These are phyloP conservation scores for Microascus cirrosus DNA, from an alignment of 2,329 filamentous ascomycete species.

Conservation along the genomic window DNA sequence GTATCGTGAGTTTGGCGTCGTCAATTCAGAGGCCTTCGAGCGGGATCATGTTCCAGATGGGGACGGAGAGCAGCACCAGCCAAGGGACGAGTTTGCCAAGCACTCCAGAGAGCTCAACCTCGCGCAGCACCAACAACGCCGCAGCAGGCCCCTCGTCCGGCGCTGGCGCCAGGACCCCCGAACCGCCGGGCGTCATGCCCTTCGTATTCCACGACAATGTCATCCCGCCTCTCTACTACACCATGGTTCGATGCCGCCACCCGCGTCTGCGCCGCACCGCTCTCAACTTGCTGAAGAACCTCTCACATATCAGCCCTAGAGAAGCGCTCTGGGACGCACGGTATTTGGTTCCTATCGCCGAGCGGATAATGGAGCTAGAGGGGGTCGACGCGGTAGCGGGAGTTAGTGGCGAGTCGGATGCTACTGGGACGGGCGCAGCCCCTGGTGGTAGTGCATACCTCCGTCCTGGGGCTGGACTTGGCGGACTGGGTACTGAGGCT, in stretches of 20 bases:
- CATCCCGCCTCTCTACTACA: constrained; percentile 29
- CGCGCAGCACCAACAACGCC: background rate
- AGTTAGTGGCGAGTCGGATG: too few relatives aligned
- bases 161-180: constrained; percentile 3
- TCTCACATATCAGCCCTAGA: constrained; percentile 17
- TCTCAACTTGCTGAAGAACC: constrained; percentile 19
- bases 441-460: background rate
- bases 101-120: background rate
- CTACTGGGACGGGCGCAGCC: constrained; percentile 8
- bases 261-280: constrained; percentile 26
- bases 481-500: background rate
- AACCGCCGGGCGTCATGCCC: constrained; percentile 6
- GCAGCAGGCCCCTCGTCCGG: background rate
- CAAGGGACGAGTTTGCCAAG: background rate
- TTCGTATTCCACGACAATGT: constrained; percentile 32
- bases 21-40: constrained; percentile 10
- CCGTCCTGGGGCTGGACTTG: background rate
- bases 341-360: constrained; percentile 19
- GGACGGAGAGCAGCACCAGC: background rate
- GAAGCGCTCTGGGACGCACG: constrained; percentile 28
- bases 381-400: too few relatives aligned
- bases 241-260: constrained; percentile 26
- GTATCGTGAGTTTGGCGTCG: constrained; percentile 22
- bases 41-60: background rate
- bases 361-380: constrained; percentile 23